Evolutionary conservation across 345 rosid genomes (phyloP).

Genomic region (Noccaea bulbosa): DNA sequence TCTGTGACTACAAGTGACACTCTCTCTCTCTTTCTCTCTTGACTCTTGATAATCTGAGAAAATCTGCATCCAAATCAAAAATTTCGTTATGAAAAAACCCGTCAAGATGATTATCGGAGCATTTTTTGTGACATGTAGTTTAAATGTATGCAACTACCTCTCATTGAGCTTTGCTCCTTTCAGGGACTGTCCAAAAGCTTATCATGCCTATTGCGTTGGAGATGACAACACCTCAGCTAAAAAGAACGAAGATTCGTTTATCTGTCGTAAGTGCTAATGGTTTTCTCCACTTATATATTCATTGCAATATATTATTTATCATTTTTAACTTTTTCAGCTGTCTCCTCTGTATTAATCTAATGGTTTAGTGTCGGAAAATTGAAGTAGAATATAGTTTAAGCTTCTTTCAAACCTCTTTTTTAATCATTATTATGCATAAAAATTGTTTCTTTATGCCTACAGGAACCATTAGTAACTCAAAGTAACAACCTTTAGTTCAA

Average conservation of each 20-base stretch:
- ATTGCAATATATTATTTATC: neutral
- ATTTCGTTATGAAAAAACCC: too few relatives aligned
- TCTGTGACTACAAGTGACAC: slow-evolving; percentile 42
- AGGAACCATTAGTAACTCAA: too few relatives aligned
- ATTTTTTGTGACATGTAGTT: neutral
- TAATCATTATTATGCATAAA: too few relatives aligned
- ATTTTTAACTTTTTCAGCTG: neutral
- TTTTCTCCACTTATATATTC: neutral
- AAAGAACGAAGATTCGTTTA: slow-evolving; percentile 31
- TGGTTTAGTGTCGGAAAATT: too few relatives aligned
- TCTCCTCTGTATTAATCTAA: too few relatives aligned
- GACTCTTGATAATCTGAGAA: neutral
- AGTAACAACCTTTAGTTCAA: too few relatives aligned
- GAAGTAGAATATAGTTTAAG: too few relatives aligned
- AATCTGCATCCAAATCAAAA: slow-evolving; percentile 1
- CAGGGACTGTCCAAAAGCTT: slow-evolving; percentile 47
- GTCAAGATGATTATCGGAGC: neutral
- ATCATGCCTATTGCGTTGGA: slow-evolving; percentile 35
- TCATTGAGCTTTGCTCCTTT: slow-evolving; percentile 13
- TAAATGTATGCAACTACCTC: neutral
- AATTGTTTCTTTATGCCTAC: too few relatives aligned
- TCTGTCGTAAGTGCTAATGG: slow-evolving; percentile 36
- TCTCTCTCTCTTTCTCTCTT: slow-evolving; percentile 1
- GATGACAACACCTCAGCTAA: neutral
- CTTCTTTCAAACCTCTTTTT: too few relatives aligned